Conservation (phyloP, 805 yeast species). For the Vanderwaltozyma polyspora region DNA sequence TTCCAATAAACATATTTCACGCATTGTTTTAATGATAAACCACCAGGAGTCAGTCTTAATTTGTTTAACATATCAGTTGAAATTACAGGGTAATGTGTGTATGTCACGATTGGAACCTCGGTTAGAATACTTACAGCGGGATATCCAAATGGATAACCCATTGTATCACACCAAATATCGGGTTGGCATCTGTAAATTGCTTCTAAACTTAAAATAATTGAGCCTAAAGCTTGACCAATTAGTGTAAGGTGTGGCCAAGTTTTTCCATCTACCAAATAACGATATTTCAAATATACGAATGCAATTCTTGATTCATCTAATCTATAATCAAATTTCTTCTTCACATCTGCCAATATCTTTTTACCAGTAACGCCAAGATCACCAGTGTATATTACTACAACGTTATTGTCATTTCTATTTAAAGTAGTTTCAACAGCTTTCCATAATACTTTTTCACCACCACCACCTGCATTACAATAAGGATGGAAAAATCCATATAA, state of each 20-base stretch:
- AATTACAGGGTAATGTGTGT: slow-evolving; percentile 91
- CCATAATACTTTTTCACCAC: slow-evolving; percentile 97
- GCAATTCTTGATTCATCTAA: slow-evolving; percentile 44
- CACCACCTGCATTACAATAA: slow-evolving; percentile 92
- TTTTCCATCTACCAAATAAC: slow-evolving; percentile 53
- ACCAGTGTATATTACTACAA: slow-evolving; percentile 66
- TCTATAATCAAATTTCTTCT: slow-evolving; percentile 44
- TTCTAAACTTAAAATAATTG: slow-evolving; percentile 54
- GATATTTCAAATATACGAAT: slow-evolving; percentile 45
- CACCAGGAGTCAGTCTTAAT: slow-evolving; percentile 27
- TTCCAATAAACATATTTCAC: slow-evolving; percentile 62
- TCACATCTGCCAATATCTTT: slow-evolving; percentile 41
- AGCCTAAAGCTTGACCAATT: slow-evolving; percentile 80
- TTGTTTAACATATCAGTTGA: slow-evolving; percentile 78
- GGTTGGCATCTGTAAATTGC: slow-evolving; percentile 63
- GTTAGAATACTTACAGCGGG: slow-evolving; percentile 45
- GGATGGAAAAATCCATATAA: slow-evolving; percentile 91
- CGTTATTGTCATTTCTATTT: slow-evolving; percentile 33
- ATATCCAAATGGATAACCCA: slow-evolving; percentile 86
- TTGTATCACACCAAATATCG: slow-evolving; percentile 88
- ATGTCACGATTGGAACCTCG: slow-evolving; percentile 67
- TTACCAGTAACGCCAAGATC: slow-evolving; percentile 40
- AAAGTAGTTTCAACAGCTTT: slow-evolving; percentile 74
- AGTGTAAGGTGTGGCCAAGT: slow-evolving; percentile 76
- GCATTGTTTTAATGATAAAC: slow-evolving; percentile 14